A percentile compares a stretch with the other conserved stretches of the same genome.
Conservation (phyloP, 129 eudicot genomes). For the Pittosporum tobira region DNA sequence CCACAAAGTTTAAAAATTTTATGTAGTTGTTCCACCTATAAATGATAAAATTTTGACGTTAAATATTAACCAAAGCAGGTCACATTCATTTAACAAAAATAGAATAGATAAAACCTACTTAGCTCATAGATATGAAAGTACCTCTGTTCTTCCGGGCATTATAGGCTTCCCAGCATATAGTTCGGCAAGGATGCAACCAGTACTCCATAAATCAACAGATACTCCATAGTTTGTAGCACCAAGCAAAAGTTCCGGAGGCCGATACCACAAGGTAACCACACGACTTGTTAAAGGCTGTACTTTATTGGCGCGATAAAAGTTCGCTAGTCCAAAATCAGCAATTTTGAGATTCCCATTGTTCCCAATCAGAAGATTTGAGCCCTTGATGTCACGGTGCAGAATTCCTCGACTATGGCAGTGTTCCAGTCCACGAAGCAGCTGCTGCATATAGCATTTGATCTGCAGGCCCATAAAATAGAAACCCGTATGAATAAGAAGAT, state of each 20-base stretch:
- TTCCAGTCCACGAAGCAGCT: slow-evolving; percentile 57
- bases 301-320: slow-evolving; percentile 35
- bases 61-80: background rate
- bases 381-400: slow-evolving; percentile 72
- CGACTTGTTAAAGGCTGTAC: slow-evolving; percentile 64
- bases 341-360: slow-evolving; percentile 53
- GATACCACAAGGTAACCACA: slow-evolving; percentile 74
- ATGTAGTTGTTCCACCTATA: slow-evolving; percentile 71
- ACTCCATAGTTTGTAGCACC: slow-evolving; percentile 69
- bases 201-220: slow-evolving; percentile 74
- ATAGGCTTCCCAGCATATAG: slow-evolving; percentile 60
- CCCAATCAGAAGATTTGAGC: slow-evolving; percentile 55
- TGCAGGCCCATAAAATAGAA: slow-evolving; percentile 21
- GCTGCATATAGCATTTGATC: slow-evolving; percentile 68
- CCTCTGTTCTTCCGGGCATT: slow-evolving; percentile 88
- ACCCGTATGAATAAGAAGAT: slow-evolving; percentile 13
- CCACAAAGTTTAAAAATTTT: slow-evolving; percentile 84
- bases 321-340: slow-evolving; percentile 72
- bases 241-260: slow-evolving; percentile 67
- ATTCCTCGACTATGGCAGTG: slow-evolving; percentile 63
- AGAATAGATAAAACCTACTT: background rate
- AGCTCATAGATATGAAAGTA: slow-evolving; percentile 11
- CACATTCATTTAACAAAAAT: background rate
- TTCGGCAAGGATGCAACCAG: slow-evolving; percentile 73
- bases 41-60: slow-evolving; percentile 6